Base-by-base conservation (phyloP, 331 rosid species). In the Cydonia oblonga region DNA sequence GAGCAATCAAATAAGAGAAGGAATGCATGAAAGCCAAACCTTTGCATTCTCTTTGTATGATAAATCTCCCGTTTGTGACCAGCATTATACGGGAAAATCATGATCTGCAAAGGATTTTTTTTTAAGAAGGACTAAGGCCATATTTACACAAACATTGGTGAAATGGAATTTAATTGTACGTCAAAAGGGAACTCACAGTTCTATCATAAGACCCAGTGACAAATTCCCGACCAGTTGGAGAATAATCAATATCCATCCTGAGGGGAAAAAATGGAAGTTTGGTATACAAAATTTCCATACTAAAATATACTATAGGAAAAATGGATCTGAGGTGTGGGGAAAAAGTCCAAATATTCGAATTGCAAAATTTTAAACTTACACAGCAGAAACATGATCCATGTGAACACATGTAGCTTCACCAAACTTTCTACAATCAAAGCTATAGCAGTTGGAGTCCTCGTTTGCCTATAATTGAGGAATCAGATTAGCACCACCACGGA, bases 141-240 rank as follows among this genome's bases (percentile, higher is more conserved):
- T 53, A 63, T 66, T 40, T 54, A 16, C 54, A 40, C 15, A 61
- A 51, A 22, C 38, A 68, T 14, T 14, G 20, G 59, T 56, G 28
- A 56, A 40, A 33, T 35, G 32, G 16, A 72, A 14, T 33, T 30
- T 6, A 46, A 49, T 35, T 13, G 5, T 33, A 23, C 6, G 19
- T n/a, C 57, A 78, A 75, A 62, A 59, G 13, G 19, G 44, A 73
- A 84, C 96, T 85, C 83, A 95, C 99, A 23, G 99, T 86, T 88
- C 96, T 89, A 82, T 95, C 98, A 75, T 93, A 91, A 66, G 98
- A 91, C 64, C 97, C 98, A 35, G 98, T 95, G 49, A 95, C 98
- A 84, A 95, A 95, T 81, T 95, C 99, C 61, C 97, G 89, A 32
- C 99, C 99, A 74, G 96, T 89, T 80, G 99, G 99, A 66, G 99